Evolutionary conservation across 2,329 filamentous ascomycete species (phyloP).

Genomic region (Colletotrichum tamarilloi): DNA sequence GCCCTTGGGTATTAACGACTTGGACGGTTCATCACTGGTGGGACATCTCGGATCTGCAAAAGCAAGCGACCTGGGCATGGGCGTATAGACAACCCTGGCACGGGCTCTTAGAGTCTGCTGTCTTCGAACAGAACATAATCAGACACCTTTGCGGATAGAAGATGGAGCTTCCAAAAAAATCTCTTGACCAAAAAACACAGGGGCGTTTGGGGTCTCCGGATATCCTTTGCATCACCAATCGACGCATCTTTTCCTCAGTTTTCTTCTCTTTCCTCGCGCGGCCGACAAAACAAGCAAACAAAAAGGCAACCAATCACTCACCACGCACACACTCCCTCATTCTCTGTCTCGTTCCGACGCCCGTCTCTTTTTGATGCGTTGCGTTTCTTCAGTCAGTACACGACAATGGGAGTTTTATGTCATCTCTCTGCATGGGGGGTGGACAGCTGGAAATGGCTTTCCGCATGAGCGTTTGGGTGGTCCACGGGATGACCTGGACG

Average conservation of each 20-base stretch:
- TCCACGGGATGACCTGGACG: constrained; percentile 51
- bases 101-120: constrained; percentile 48
- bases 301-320: constrained; percentile 41
- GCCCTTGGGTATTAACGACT: constrained; percentile 59
- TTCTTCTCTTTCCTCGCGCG: constrained; percentile 11
- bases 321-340: background rate
- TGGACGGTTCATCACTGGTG: constrained; percentile 61
- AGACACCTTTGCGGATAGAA: constrained; percentile 74
- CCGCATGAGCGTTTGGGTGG: constrained; percentile 64
- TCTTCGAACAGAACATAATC: constrained; percentile 54
- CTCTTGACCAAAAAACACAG: constrained; percentile 63
- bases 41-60: constrained; percentile 70
- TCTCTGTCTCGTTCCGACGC: constrained; percentile 11
- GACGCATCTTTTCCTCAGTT: constrained; percentile 43
- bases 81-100: constrained; percentile 58
- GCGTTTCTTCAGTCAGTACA: background rate
- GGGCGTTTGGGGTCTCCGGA: constrained; percentile 83
- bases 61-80: constrained; percentile 57
- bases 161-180: constrained; percentile 71
- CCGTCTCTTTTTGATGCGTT: background rate
- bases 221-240: constrained; percentile 76
- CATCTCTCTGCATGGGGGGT: constrained; percentile 59
- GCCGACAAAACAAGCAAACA: constrained; percentile 44
- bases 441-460: constrained; percentile 70
- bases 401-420: constrained; percentile 33